phyloP scores from a whole-genome alignment of 345 rosid species.

The Boechera stricta region DNA sequence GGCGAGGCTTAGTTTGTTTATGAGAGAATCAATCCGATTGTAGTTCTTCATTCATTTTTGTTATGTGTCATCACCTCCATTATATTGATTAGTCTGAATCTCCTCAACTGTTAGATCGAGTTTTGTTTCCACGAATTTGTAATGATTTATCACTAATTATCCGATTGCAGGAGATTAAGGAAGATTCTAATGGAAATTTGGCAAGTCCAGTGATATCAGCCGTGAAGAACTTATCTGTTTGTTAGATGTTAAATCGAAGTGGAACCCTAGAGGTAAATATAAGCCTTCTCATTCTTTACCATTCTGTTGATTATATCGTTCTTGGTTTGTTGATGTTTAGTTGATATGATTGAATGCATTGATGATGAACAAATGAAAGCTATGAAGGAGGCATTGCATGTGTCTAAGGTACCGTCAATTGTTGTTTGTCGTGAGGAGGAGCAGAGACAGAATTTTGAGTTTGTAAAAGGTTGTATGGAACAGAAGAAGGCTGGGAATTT shows the following conservation, averaged over 20 bases:
- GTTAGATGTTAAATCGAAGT: slow-evolving; percentile 45
- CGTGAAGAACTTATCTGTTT: slow-evolving; percentile 37
- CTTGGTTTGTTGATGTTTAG: neutral
- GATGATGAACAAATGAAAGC: slow-evolving; percentile 66
- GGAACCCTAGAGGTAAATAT: slow-evolving; percentile 72
- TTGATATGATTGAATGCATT: slow-evolving; percentile 28
- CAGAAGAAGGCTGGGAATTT: slow-evolving; percentile 77
- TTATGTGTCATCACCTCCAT: no score
- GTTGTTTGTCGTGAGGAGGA: slow-evolving; percentile 80
- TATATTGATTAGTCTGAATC: neutral
- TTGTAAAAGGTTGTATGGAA: slow-evolving; percentile 63
- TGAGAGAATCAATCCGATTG: neutral
- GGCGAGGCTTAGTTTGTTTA: neutral
- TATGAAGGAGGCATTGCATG: slow-evolving; percentile 81
- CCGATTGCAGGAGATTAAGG: slow-evolving; percentile 40
- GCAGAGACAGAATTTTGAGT: slow-evolving; percentile 65
- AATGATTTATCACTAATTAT: neutral
- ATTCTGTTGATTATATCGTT: no score
- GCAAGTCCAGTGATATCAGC: slow-evolving; percentile 31
- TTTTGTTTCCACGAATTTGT: neutral
- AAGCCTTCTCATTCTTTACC: neutral
- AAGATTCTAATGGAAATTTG: slow-evolving; percentile 33
- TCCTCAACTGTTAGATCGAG: slow-evolving; percentile 2
- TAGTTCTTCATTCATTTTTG: neutral
- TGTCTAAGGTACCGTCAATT: slow-evolving; percentile 66